Percentiles rank a stretch among this genome's conserved stretches.
These are phyloP conservation scores for Penstemon eatonii DNA, from an alignment of 257 asterid species.

Conservation along the genomic window DNA sequence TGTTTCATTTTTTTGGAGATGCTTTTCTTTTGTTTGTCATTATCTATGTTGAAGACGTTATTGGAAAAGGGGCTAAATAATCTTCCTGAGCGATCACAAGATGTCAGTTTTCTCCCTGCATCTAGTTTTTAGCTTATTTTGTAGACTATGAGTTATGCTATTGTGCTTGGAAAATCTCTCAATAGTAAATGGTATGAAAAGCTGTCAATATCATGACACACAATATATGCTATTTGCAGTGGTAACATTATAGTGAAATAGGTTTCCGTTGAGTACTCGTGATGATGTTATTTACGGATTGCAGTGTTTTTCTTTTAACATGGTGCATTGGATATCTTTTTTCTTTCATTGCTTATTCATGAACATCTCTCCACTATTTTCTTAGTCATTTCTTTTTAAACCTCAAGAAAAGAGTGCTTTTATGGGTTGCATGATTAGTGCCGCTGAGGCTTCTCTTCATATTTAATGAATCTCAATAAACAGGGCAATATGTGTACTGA, in stretches of 20 bases:
- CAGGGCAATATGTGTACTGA: constrained; percentile 50
- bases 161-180: constrained; percentile 10
- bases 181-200: neutral
- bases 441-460: constrained; percentile 28
- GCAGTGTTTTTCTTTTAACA: neutral
- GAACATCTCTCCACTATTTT: constrained; percentile 22
- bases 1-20: constrained; percentile 10
- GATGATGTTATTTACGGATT: too few relatives aligned
- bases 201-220: neutral
- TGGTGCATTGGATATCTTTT: neutral
- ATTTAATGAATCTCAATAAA: constrained; percentile 28
- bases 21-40: constrained; percentile 15
- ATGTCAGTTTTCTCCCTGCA: neutral
- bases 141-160: neutral
- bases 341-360: constrained; percentile 16
- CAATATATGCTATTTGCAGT: neutral
- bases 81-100: neutral
- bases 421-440: constrained; percentile 27
- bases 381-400: constrained; percentile 19
- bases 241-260: neutral
- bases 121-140: too few relatives aligned
- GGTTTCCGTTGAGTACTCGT: neutral
- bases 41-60: constrained; percentile 3
- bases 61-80: constrained; percentile 1
- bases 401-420: constrained; percentile 28